These are phyloP conservation scores for Fusarium sulawesiense DNA, from an alignment of 2,329 filamentous ascomycete species.

Conservation along the genomic window DNA sequence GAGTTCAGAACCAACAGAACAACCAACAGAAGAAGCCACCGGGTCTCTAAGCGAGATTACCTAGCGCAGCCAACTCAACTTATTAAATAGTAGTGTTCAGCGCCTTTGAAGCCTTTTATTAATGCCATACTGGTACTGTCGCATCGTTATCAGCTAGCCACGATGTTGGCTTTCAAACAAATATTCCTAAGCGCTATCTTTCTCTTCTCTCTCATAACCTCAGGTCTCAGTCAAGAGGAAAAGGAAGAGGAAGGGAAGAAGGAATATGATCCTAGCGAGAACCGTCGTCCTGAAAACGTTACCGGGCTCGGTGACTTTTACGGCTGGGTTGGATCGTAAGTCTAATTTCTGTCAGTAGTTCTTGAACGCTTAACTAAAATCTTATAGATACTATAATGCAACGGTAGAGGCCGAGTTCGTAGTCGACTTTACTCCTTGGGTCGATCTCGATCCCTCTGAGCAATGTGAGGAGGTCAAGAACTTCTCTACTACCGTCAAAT, in stretches of 20 bases:
- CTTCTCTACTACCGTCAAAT: not conserved
- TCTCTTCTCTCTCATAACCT: not conserved
- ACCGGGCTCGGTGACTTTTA: slow-evolving; percentile 1
- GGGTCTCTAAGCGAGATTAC: not conserved
- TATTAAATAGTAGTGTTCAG: not conserved
- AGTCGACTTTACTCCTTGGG: not conserved
- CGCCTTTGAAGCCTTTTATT: rapidly evolving
- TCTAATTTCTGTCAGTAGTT: rapidly evolving
- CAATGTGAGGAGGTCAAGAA: not conserved
- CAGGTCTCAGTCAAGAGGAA: not conserved
- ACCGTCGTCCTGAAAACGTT: not conserved
- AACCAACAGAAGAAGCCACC: not conserved
- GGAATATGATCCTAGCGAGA: not conserved
- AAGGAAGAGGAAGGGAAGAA: not conserved
- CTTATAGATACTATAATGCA: slow-evolving; percentile 1
- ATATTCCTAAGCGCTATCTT: not conserved
- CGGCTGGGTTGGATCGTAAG: slow-evolving; percentile 11
- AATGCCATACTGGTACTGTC: not conserved
- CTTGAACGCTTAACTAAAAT: rapidly evolving
- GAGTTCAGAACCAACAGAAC: not conserved
- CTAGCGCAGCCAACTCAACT: not conserved
- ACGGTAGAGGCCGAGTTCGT: not conserved
- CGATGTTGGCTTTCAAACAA: not conserved
- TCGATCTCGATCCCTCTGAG: no score
- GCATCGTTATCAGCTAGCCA: not conserved